A percentile compares a stretch with the other conserved stretches of the same genome.
Conservation (phyloP, 2,329 filamentous ascomycete genomes). For the Botrytis tulipae region DNA sequence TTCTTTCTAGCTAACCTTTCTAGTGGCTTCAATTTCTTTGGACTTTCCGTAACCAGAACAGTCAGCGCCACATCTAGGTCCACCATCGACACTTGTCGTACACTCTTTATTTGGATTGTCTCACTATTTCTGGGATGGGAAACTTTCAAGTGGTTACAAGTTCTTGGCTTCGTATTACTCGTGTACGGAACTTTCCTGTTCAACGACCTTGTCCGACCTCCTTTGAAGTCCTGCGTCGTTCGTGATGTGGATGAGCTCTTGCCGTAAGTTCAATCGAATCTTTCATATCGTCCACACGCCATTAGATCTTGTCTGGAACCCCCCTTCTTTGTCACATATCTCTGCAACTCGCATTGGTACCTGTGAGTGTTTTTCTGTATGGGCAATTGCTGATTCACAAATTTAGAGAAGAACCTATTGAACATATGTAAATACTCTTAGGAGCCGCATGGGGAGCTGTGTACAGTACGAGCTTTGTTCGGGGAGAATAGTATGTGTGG, state of each 20-base stretch:
- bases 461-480: neutral
- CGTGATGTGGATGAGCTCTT: constrained; percentile 62
- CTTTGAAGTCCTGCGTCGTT: constrained; percentile 65
- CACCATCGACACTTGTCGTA: constrained; percentile 96
- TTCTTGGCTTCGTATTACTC: constrained; percentile 80
- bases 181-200: constrained; percentile 98
- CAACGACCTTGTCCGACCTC: constrained; percentile 87
- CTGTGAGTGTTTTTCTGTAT: neutral
- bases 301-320: neutral
- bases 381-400: neutral
- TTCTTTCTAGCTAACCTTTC: constrained; percentile 20
- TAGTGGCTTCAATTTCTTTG: constrained; percentile 98
- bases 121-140: constrained; percentile 94
- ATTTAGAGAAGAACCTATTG: constrained; percentile 69
- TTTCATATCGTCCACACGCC: neutral
- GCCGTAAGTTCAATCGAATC: constrained; percentile 43
- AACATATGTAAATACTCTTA: constrained; percentile 51
- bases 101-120: constrained; percentile 96
- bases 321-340: neutral
- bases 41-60: constrained; percentile 82
- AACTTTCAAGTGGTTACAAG: constrained; percentile 95
- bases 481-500: neutral
- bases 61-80: constrained; percentile 92
- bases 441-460: constrained; percentile 18
- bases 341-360: neutral